Evolutionary conservation across 148 eudicot genomes (phyloP).

Genomic region (Fallopia convolvulus): DNA sequence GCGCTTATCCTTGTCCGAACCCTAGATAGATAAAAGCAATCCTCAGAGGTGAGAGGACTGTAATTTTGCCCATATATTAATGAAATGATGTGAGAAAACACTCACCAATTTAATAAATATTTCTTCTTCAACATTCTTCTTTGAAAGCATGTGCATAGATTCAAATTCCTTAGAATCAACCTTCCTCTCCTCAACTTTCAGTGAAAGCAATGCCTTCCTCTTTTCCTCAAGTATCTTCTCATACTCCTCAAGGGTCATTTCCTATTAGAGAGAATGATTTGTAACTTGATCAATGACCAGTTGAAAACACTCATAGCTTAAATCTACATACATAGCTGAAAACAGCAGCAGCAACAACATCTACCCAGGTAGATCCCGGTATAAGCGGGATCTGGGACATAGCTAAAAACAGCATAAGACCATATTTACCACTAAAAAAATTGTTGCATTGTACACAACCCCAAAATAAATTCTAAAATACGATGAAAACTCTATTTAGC

Average conservation of each 20-base stretch:
- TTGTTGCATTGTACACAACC: not conserved
- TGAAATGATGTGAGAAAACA: not conserved
- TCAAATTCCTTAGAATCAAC: slow-evolving; percentile 65
- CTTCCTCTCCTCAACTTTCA: slow-evolving; percentile 70
- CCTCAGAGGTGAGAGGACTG: not conserved
- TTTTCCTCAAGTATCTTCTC: slow-evolving; percentile 79
- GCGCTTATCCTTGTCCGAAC: slow-evolving; percentile 72
- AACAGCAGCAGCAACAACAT: no score
- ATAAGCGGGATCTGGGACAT: no score
- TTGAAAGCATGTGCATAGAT: slow-evolving; percentile 76
- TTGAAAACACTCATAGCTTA: not conserved
- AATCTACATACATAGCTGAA: not conserved
- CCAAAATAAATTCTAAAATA: not conserved
- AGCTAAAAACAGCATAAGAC: not conserved
- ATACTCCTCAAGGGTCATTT: slow-evolving; percentile 93
- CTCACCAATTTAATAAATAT: slow-evolving; percentile 69
- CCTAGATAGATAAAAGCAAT: slow-evolving; percentile 20
- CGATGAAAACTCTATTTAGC: not conserved
- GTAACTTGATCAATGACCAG: not conserved
- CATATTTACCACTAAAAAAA: not conserved
- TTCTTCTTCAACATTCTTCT: slow-evolving; percentile 59
- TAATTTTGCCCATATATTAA: no score
- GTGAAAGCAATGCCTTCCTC: slow-evolving; percentile 60
- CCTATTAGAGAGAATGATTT: slow-evolving; percentile 23
- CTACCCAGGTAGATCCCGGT: no score